Evolutionary conservation across 495 filamentous ascomycete genomes (phyloP).

Genomic region (Xylaria scruposa): DNA sequence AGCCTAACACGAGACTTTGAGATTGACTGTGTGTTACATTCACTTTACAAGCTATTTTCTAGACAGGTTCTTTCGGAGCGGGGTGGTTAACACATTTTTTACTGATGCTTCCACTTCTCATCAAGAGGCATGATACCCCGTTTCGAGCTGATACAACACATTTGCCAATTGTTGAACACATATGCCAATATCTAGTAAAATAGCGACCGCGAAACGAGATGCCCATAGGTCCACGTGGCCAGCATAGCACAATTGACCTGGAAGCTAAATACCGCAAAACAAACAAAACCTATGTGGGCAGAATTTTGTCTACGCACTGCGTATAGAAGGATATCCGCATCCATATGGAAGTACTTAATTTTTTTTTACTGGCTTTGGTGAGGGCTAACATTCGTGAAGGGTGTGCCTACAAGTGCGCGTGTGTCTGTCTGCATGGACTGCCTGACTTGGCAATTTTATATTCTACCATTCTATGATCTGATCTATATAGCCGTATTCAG

Average conservation of each 20-base stretch:
- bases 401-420: background rate
- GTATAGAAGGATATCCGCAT: background rate
- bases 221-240: constrained; percentile 11
- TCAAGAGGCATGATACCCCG: background rate
- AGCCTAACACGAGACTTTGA: constrained; percentile 5
- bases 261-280: background rate
- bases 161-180: background rate
- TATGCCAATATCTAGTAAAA: background rate
- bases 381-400: background rate
- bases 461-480: constrained; percentile 3
- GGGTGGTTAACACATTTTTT: background rate
- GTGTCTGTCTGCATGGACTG: constrained; percentile 1
- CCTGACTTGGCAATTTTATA: background rate
- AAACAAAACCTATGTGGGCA: background rate
- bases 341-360: background rate
- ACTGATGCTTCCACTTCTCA: background rate
- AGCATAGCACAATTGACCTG: background rate
- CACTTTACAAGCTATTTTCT: background rate
- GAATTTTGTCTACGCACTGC: background rate
- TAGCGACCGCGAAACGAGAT: background rate
- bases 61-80: background rate
- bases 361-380: background rate
- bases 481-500: background rate
- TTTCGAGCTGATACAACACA: background rate
- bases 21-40: background rate